Base-by-base conservation (phyloP, 345 rosid species). In the Toxicodendron radicans region DNA sequence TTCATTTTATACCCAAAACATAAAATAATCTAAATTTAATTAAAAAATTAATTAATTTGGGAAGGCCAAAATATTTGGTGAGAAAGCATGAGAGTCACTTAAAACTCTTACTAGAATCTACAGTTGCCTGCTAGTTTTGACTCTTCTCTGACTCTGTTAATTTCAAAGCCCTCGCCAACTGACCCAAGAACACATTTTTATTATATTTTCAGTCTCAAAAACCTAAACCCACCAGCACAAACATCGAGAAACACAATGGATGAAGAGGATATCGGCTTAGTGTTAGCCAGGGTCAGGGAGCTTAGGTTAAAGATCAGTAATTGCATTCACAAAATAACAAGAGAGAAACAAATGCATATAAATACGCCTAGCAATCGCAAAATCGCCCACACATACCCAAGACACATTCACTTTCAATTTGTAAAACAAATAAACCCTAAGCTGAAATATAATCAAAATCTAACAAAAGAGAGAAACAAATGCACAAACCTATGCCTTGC, bases 221-320 rank as follows among this genome's bases (percentile, higher is more conserved):
- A 3, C 18, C 23, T 33, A 61, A 52, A 73, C 72, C 68, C 71
- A 64, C 43, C 1, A 68, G 56, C 41, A 24, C 0, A 43, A n/a
- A 27, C 38, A 54, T n/a, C 27, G 52, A 38, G 54, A 61, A 23
- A 35, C 41, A 35, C 41, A 30, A 51, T 88, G 90, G 95, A 88
- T 65, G 97, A 89, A 71, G 92, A 84, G 74, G 89, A 94, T 7
- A 89, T 94, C 20, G 93, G 89, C 48, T 74, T 87, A 27, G 93
- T 87, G 33, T 66, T 94, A 77, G 90, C 96, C 21, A 92, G 83
- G 82, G 98, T 94, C 51, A 85, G 83, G 18, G 96, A 94, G 79
- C 87, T 94, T 9, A 86, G 97, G 46, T 76, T 87, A 66, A 90
- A 94, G 76, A 85, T 94, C 86, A 84, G 78, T 75, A 87, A 85